phyloP scores from a whole-genome alignment of 306 rosid species.

The Hylodesmum podocarpum region DNA sequence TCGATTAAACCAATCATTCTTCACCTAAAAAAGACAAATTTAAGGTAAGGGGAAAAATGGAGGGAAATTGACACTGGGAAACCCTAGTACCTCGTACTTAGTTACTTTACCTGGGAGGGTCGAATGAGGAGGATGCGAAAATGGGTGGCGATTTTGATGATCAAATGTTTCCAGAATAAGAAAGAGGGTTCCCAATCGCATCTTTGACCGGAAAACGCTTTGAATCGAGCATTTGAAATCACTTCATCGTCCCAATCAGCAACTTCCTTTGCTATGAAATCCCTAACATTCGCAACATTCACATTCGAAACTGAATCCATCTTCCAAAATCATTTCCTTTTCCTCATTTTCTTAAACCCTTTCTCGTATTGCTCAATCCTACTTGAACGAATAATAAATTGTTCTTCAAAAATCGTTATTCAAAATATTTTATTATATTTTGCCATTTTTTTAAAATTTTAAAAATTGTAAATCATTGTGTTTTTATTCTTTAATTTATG shows the following conservation, averaged over 20 bases:
- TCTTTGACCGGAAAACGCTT: conserved; percentile 86
- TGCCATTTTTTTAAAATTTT: too few species aligned
- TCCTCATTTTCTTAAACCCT: background rate
- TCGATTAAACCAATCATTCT: conserved; percentile 69
- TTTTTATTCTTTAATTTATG: too few species aligned
- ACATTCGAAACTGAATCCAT: conserved; percentile 38
- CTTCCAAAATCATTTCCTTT: background rate
- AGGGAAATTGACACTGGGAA: background rate
- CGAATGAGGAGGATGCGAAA: conserved; percentile 48
- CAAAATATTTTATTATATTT: too few species aligned
- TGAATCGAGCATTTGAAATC: conserved; percentile 64
- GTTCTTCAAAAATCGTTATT: background rate
- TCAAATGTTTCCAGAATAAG: conserved; percentile 72
- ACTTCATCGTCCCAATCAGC: conserved; percentile 74
- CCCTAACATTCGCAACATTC: conserved; percentile 38
- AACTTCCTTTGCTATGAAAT: conserved; percentile 57
- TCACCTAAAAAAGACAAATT: conserved; percentile 36
- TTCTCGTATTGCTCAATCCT: background rate
- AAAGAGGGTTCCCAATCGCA: conserved; percentile 72
- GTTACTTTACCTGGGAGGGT: conserved; percentile 52
- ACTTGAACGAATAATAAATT: background rate
- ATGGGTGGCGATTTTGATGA: conserved; percentile 57
- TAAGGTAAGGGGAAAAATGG: background rate
- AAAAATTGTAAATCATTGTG: too few species aligned
- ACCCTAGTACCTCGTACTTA: background rate